phyloP scores from a whole-genome alignment of 176 grass and related monocot genomes.

The Oryza officinalis region DNA sequence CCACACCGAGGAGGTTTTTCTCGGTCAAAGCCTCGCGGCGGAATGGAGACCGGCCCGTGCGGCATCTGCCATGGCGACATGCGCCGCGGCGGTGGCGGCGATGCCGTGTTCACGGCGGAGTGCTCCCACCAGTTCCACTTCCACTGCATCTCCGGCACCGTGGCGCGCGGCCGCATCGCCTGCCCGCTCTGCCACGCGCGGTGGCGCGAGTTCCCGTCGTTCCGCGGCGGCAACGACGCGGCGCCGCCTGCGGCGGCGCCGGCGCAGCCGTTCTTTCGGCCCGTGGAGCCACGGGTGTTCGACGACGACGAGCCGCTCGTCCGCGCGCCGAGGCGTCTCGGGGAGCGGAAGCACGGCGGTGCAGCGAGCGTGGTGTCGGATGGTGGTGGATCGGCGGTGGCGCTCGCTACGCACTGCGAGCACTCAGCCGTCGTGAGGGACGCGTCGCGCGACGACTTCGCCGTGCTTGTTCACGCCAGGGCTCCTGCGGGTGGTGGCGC shows the following conservation, averaged over 20 bases:
- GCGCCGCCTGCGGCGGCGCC: not conserved
- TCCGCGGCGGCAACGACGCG: conserved; percentile 22
- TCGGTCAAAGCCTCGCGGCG: not conserved
- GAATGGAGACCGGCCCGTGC: conserved; percentile 47
- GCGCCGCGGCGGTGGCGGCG: conserved; percentile 38
- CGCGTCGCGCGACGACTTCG: conserved; percentile 44
- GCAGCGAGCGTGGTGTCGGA: not conserved
- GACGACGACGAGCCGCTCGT: conserved; percentile 48
- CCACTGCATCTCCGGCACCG: conserved; percentile 53
- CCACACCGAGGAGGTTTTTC: not conserved
- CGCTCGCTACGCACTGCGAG: conserved; percentile 57
- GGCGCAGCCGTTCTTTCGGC: conserved; percentile 41
- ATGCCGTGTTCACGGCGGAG: conserved; percentile 58
- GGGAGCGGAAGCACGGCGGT: not conserved
- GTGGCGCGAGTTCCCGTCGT: conserved; percentile 67
- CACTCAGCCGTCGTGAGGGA: conserved; percentile 45
- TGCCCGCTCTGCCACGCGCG: conserved; percentile 62
- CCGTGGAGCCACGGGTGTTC: conserved; percentile 49
- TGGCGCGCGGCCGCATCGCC: conserved; percentile 39
- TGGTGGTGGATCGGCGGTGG: conserved; percentile 20
- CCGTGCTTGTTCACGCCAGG: conserved; percentile 57
- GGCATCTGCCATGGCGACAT: conserved; percentile 61
- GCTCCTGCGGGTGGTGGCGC: conserved; percentile 17
- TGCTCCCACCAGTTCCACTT: conserved; percentile 76
- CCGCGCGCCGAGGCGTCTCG: conserved; percentile 10